Base-by-base conservation (phyloP, 2,329 filamentous ascomycete genomes). In the Botrytis cinerea region DNA sequence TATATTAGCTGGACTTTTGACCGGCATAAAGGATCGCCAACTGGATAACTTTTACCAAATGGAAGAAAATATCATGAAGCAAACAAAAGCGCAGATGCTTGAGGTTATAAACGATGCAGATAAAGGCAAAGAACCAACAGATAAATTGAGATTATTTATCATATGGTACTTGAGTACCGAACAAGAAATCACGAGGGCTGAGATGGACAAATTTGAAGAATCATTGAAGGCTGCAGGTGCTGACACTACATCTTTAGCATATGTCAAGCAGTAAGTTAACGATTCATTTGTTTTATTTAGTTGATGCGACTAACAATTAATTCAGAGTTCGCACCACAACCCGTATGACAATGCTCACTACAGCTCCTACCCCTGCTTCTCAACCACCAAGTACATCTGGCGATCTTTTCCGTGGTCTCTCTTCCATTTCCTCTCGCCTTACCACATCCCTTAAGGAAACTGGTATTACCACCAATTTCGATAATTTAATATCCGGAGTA, bases 101-200 rank as follows among this genome's bases (percentile, higher is more conserved):
- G 94, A 98, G 73, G 86, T 97, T 20, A 89, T 99, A 80, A 94
- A 91, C 77, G 93, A 96, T 77, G 83, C 87, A 3, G 89, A 90
- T 75, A 97, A 97, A 83, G 96, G 96, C 70, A 93, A 89, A 62
- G 89, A 97, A 67, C 90, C 96, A 2, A 84, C 91, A 35, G 96
- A 99, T 82, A 98, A 98, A 84, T 88, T 99, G 43, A 90, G 96
- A 60, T 84, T 98, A 20, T 99, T 99, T 82, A 91, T 98, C 77
- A 98, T 99, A 79, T 99, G 96, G 96, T 96, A 93, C 83, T 84
- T 99, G 71, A 98, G 94, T 81, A 97, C 94, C 0, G 96, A 98
- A 81, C 92, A 94, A 78, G 95, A 98, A 75, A 87, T 98, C 32
- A 91, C 88, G 73, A 90, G 94, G 75, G 85, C 89, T 9, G 96